Percentiles rank a stretch among this genome's conserved stretches.
These are phyloP conservation scores for Xylariomycetidae sp. DNA, from an alignment of 2,329 filamentous ascomycete genomes.

Conservation along the genomic window DNA sequence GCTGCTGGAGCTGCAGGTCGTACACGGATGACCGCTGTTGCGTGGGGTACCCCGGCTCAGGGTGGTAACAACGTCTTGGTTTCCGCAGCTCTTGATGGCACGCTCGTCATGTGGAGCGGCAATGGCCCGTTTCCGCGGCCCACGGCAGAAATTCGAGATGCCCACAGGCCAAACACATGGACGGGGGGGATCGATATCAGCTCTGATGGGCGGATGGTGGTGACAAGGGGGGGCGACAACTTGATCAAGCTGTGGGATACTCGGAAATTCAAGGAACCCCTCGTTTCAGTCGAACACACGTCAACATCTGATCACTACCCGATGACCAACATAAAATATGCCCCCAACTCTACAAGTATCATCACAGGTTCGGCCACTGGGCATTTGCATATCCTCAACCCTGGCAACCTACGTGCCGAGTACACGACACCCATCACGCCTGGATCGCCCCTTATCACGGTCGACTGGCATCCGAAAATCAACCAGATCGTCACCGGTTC, in stretches of 20 bases:
- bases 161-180: slow-evolving; percentile 81
- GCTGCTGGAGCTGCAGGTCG: slow-evolving; percentile 83
- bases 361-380: slow-evolving; percentile 85
- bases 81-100: slow-evolving; percentile 81
- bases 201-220: slow-evolving; percentile 80
- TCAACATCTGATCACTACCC: slow-evolving; percentile 82
- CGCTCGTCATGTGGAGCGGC: slow-evolving; percentile 85
- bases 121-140: slow-evolving; percentile 83
- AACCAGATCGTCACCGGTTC: slow-evolving; percentile 96
- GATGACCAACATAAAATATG: slow-evolving; percentile 84
- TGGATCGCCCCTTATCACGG: slow-evolving; percentile 73
- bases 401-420: slow-evolving; percentile 81
- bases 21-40: slow-evolving; percentile 88
- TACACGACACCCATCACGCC: slow-evolving; percentile 86
- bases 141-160: slow-evolving; percentile 75
- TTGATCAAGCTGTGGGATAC: slow-evolving; percentile 96
- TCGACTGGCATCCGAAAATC: slow-evolving; percentile 88
- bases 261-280: slow-evolving; percentile 86
- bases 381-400: slow-evolving; percentile 87
- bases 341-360: slow-evolving; percentile 76
- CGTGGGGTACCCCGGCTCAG: slow-evolving; percentile 73
- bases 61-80: slow-evolving; percentile 78
- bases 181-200: slow-evolving; percentile 90
- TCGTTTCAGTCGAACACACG: slow-evolving; percentile 72
- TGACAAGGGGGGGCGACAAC: slow-evolving; percentile 87